Percentiles rank a stretch among this genome's conserved stretches.
These are phyloP conservation scores for Tulasnella sp. DNA, from an alignment of 768 basidiomycete species.

Conservation along the genomic window DNA sequence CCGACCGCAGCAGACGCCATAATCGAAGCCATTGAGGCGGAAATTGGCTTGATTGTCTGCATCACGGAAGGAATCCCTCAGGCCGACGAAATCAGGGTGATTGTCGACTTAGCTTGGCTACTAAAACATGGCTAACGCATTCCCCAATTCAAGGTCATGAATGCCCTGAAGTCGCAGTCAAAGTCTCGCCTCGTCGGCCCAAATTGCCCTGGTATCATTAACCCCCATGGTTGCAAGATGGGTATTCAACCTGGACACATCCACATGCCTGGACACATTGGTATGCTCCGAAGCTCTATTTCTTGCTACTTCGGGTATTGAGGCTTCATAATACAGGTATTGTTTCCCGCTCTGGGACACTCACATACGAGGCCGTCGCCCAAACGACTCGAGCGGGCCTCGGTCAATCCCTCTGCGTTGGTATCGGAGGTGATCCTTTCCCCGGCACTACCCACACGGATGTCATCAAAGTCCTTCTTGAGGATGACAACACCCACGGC, in stretches of 20 bases:
- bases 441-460: constrained; percentile 93
- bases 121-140: not conserved
- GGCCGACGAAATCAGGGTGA: constrained; percentile 83
- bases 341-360: constrained; percentile 87
- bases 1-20: constrained; percentile 93
- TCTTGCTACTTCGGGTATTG: too few species aligned
- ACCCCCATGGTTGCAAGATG: constrained; percentile 97
- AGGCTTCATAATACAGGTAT: too few species aligned
- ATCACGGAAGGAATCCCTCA: constrained; percentile 99
- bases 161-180: constrained; percentile 87
- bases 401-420: constrained; percentile 92
- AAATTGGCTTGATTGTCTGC: constrained; percentile 95
- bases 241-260: constrained; percentile 98
- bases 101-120: constrained; percentile 21
- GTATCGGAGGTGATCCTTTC: constrained; percentile 97
- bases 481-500: constrained; percentile 92
- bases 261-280: constrained; percentile 92
- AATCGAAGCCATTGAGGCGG: constrained; percentile 96
- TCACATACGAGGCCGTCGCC: constrained; percentile 97
- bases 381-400: constrained; percentile 94
- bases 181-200: constrained; percentile 95
- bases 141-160: constrained; percentile 55
- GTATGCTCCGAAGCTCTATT: constrained; percentile 36
- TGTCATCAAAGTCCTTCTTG: constrained; percentile 90
- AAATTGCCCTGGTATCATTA: constrained; percentile 98